These are phyloP conservation scores for Didymella segeticola DNA, from an alignment of 2,329 filamentous ascomycete species.

Conservation along the genomic window DNA sequence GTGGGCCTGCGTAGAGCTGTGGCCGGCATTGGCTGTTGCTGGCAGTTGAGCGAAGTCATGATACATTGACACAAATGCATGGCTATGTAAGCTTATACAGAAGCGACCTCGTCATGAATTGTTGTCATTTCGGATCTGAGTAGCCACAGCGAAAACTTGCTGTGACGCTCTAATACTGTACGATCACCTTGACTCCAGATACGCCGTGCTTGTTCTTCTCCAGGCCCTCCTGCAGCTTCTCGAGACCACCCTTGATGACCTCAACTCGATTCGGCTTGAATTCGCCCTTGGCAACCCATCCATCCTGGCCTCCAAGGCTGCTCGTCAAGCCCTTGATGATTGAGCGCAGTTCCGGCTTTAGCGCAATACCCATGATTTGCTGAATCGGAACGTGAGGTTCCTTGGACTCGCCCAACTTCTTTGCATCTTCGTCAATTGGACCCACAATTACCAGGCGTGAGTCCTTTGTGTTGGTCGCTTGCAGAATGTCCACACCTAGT, in stretches of 20 bases:
- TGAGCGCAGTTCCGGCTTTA: constrained; percentile 6
- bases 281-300: constrained; percentile 11
- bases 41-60: no score
- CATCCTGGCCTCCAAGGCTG: constrained; percentile 16
- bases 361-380: constrained; percentile 11
- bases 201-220: constrained; percentile 18
- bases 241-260: constrained; percentile 8
- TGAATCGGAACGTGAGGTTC: constrained; percentile 9
- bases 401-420: constrained; percentile 4
- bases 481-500: constrained; percentile 11
- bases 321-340: constrained; percentile 11
- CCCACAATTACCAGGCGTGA: not conserved
- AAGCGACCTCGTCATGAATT: no score
- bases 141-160: no score
- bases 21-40: no score
- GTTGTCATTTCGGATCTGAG: no score
- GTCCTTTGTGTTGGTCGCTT: constrained; percentile 2
- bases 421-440: constrained; percentile 1
- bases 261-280: constrained; percentile 17
- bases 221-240: constrained; percentile 17
- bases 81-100: no score
- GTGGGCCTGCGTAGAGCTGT: no score
- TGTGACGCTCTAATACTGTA: not conserved
- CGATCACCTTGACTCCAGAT: constrained; percentile 19
- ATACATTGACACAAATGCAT: no score